Base-by-base conservation (phyloP, 2,329 filamentous ascomycete species). In the Acrodontium crateriforme region DNA sequence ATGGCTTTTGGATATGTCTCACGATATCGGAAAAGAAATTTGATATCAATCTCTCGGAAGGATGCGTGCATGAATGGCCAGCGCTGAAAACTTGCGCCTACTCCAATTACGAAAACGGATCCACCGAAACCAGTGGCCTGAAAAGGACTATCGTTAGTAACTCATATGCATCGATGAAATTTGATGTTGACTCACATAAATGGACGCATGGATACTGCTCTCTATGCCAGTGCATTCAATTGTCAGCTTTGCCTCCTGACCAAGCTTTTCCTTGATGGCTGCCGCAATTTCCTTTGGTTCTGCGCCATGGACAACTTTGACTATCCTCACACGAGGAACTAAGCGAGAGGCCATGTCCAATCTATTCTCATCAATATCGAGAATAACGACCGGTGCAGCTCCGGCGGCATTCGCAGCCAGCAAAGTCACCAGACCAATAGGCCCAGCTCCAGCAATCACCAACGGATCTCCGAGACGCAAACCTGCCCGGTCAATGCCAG, bases 281-380 rank as follows among this genome's bases (percentile, higher is more conserved):
- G 15, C 28, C 18, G 31, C 32, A 9, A 37, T 14, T 15, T 32
- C 27, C n/a, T 32, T 25, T 10, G 35, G 25, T 16, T 14, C 8
- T 20, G 21, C 27, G 8, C 35, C 34, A 17, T 35, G 38, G 20
- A 34, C 27, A 9, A 25, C 14, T 5, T 32, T n/a, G 23, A n/a
- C 53, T 45, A 9, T 31, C 38, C 24, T 34, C 31, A 39, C 42
- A 2, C 38, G 41, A 7, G 46, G 47, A 2, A 70, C 69, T 44
- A 82, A 87, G 16, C 59, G 57, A 44, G 62, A 63, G 9, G 87
- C 85, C 48, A 94, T 89, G 33, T 80, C 71, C 36, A 94, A 63
- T 54, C 85, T 73, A 38, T 67, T 60, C 41, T 74, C 68, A 36
- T 91, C 74, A 41, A 95, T 84, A 59, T 94, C 87, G 19, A 92